Evolutionary conservation across 495 filamentous ascomycete genomes (phyloP).

Genomic region (Penicillium argentinense): DNA sequence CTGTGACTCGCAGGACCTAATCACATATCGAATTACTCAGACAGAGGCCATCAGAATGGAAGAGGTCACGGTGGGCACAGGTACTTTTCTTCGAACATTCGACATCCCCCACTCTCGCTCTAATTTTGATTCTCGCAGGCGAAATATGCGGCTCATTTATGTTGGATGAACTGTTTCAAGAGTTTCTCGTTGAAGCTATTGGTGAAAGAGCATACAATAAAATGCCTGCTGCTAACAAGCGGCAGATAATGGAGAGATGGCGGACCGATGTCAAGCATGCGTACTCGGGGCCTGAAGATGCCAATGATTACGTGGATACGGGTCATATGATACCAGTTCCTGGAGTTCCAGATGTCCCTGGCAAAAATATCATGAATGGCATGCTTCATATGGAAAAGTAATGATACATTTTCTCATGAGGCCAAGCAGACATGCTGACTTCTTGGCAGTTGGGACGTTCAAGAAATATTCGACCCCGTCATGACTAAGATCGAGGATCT

Average conservation of each 20-base stretch:
- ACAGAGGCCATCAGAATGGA: slow-evolving; percentile 6
- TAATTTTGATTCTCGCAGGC: slow-evolving; percentile 24
- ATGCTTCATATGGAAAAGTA: slow-evolving; percentile 23
- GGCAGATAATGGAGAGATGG: slow-evolving; percentile 18
- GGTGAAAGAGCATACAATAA: slow-evolving; percentile 12
- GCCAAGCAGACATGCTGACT: not conserved
- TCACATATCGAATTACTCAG: slow-evolving; percentile 24
- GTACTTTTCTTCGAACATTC: slow-evolving; percentile 30
- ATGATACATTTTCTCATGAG: not conserved
- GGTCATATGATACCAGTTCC: slow-evolving; percentile 20
- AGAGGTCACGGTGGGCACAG: slow-evolving; percentile 22
- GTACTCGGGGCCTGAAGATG: slow-evolving; percentile 5
- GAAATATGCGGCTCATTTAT: slow-evolving; percentile 57
- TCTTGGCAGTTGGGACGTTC: slow-evolving; percentile 35
- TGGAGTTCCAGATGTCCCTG: slow-evolving; percentile 14
- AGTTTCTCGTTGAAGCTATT: slow-evolving; percentile 37
- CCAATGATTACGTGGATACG: slow-evolving; percentile 3
- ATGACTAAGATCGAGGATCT: slow-evolving; percentile 57
- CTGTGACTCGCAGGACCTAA: slow-evolving; percentile 54
- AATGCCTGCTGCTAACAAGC: slow-evolving; percentile 2
- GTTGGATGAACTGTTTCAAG: slow-evolving; percentile 50
- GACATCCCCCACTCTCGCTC: not conserved
- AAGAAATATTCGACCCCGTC: slow-evolving; percentile 57
- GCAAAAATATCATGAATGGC: slow-evolving; percentile 10
- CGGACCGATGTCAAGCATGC: slow-evolving; percentile 24